Evolutionary conservation across 2,329 filamentous ascomycete genomes (phyloP).

Genomic region (Coniochaeta sp.): DNA sequence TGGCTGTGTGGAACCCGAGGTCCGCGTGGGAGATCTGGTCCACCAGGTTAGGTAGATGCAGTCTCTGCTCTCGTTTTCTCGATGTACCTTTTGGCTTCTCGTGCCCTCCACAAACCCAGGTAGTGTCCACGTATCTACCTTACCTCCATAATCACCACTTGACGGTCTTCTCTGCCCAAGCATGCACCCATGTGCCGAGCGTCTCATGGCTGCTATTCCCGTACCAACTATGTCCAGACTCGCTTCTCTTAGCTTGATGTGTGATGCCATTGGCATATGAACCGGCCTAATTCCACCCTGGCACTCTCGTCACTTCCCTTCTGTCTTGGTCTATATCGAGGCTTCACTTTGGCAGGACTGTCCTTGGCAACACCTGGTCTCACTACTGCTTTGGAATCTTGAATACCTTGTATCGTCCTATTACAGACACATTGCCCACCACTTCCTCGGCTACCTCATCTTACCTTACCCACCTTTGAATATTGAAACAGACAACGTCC

Average conservation of each 20-base stretch:
- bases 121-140: neutral
- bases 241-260: neutral
- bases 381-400: neutral
- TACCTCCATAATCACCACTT: neutral
- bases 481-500: neutral
- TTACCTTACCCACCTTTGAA: neutral
- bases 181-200: neutral
- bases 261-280: conserved; percentile 1
- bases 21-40: neutral
- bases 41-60: neutral
- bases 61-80: neutral
- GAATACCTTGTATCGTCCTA: neutral
- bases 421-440: neutral
- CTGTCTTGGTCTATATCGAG: neutral
- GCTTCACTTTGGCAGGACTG: neutral
- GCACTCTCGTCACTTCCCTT: neutral
- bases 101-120: neutral
- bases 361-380: neutral
- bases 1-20: neutral
- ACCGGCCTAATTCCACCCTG: neutral
- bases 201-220: neutral
- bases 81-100: neutral
- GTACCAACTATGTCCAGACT: neutral
- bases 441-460: neutral
- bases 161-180: neutral